Evolutionary conservation across 2,329 filamentous ascomycete genomes (phyloP).

Genomic region (Aspergillus pseudoglaucus): DNA sequence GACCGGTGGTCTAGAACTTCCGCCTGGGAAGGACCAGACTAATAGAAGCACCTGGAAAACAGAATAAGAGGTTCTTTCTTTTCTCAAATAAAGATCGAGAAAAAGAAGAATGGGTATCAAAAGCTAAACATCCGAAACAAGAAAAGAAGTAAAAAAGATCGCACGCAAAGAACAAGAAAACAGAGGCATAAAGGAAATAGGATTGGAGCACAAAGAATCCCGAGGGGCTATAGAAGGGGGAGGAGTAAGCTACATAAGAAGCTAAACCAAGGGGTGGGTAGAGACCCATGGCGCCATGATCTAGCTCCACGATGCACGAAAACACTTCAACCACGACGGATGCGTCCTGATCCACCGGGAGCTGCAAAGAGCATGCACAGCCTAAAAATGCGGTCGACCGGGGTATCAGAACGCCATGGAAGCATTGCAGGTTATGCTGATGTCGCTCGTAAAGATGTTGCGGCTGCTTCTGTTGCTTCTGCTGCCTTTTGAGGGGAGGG

Average conservation of each 20-base stretch:
- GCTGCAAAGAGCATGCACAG: neutral
- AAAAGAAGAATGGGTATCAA: constrained; percentile 1
- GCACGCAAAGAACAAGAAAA: constrained; percentile 2
- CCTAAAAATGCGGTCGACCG: neutral
- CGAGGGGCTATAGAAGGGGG: constrained; percentile 4
- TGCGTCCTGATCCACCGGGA: constrained; percentile 12
- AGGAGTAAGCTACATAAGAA: constrained; percentile 19
- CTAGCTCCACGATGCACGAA: constrained; percentile 13
- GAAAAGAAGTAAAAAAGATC: constrained; percentile 4
- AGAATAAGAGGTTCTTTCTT: no score
- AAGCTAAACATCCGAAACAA: constrained; percentile 2
- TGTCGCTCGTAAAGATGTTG: neutral
- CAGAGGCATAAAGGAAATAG: constrained; percentile 5
- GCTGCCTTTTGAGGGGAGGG: neutral
- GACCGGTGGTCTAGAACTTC: no score
- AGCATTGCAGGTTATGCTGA: neutral
- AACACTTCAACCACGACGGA: constrained; percentile 22
- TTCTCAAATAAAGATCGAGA: neutral
- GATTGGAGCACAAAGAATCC: constrained; percentile 3
- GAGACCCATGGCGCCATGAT: constrained; percentile 9
- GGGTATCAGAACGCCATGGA: neutral
- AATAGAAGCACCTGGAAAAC: neutral
- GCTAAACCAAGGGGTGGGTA: constrained; percentile 9
- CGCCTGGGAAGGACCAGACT: neutral
- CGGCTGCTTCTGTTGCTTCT: neutral